phyloP scores from a whole-genome alignment of 2,329 filamentous ascomycete species.

The Ophiognomonia clavigignenti-juglandacearum region DNA sequence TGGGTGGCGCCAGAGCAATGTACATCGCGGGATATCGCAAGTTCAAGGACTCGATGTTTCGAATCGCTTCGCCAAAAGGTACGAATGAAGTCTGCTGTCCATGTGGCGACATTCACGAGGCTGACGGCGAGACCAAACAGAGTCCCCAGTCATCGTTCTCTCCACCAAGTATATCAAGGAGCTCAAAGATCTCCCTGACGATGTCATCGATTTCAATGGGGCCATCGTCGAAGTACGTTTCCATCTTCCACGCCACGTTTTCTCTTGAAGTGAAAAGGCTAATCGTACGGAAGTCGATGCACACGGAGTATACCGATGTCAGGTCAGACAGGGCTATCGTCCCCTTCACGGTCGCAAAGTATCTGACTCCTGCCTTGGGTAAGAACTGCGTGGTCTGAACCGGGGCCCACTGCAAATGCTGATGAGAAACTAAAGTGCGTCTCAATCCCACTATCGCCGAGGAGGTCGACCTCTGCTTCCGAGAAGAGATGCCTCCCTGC shows the following conservation, averaged over 20 bases:
- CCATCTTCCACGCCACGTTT: too few species aligned
- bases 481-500: conserved; percentile 28
- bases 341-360: conserved; percentile 10
- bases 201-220: conserved; percentile 8
- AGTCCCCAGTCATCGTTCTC: conserved; percentile 4
- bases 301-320: conserved; percentile 10
- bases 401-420: not conserved
- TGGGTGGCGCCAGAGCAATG: conserved; percentile 19
- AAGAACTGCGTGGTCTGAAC: not conserved
- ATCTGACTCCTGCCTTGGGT: conserved; percentile 13
- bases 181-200: conserved; percentile 12
- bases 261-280: not conserved
- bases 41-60: conserved; percentile 12
- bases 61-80: conserved; percentile 9
- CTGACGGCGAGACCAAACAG: not conserved
- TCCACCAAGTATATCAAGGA: conserved; percentile 6
- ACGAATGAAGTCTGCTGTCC: not conserved
- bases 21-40: conserved; percentile 27
- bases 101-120: too few species aligned
- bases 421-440: conserved; percentile 17
- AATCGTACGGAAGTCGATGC: conserved; percentile 5
- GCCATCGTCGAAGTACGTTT: conserved; percentile 8
- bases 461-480: conserved; percentile 31
- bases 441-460: conserved; percentile 33
- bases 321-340: conserved; percentile 7